Evolutionary conservation across 768 basidiomycete species (phyloP).

Genomic region (Sporobolomyces pararoseus): DNA sequence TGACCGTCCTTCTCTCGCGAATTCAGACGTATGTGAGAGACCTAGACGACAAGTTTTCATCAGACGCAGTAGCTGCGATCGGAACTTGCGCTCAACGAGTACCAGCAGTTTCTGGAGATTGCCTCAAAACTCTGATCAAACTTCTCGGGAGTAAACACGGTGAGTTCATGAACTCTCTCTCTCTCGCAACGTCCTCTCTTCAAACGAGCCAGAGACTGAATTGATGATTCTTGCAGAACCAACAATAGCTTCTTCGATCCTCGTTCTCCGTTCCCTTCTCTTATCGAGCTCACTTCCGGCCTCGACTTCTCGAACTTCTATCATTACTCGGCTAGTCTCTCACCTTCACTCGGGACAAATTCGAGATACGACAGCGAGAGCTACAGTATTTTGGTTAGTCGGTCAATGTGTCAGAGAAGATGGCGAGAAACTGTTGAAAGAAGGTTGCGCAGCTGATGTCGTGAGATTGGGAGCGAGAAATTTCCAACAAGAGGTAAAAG

Average conservation of each 20-base stretch:
- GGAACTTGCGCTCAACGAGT: constrained; percentile 68
- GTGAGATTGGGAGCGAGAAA: constrained; percentile 71
- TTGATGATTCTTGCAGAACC: not conserved
- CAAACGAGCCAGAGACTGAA: no score
- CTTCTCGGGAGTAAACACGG: constrained; percentile 30
- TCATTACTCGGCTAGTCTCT: constrained; percentile 34
- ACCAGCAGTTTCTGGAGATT: constrained; percentile 66
- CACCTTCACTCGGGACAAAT: constrained; percentile 19
- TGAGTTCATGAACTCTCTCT: not conserved
- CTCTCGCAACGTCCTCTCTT: not conserved
- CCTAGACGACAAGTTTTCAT: constrained; percentile 65
- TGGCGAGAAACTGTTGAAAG: constrained; percentile 47
- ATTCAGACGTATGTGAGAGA: constrained; percentile 76
- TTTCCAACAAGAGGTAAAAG: constrained; percentile 71
- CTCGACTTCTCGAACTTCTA: constrained; percentile 4
- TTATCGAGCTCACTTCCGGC: constrained; percentile 12
- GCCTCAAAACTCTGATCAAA: constrained; percentile 61
- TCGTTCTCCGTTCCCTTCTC: constrained; percentile 35
- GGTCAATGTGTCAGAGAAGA: constrained; percentile 69
- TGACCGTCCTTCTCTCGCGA: no score
- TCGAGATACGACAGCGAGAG: constrained; percentile 58
- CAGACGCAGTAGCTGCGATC: constrained; percentile 70
- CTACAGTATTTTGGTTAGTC: constrained; percentile 87
- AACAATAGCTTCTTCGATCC: constrained; percentile 33
- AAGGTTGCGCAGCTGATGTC: constrained; percentile 82